phyloP scores from a whole-genome alignment of 2,329 filamentous ascomycete species.

The Sporothrix sp. region DNA sequence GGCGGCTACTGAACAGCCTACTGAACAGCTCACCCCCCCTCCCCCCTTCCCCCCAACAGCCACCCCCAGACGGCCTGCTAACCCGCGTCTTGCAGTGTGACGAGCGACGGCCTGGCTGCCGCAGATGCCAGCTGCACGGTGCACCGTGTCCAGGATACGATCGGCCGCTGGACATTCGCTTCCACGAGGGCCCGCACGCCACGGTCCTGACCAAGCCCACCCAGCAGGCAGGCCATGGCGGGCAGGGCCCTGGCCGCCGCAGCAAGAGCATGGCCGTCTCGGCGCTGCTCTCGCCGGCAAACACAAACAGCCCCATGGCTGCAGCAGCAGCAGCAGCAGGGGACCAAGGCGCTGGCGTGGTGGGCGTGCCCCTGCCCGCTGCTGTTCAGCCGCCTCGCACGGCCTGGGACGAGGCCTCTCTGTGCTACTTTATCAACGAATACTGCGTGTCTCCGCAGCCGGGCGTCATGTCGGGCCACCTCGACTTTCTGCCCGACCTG shows the following conservation, averaged over 20 bases:
- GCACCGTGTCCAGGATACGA: background rate
- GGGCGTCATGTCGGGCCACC: background rate
- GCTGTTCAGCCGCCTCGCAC: background rate
- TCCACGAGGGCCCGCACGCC: background rate
- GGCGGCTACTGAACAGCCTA: background rate
- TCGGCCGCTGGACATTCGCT: background rate
- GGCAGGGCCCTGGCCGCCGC: no score
- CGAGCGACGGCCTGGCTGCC: background rate
- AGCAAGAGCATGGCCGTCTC: no score
- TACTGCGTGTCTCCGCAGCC: background rate
- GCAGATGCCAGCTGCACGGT: background rate
- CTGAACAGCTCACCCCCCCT: background rate
- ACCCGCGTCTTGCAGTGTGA: background rate
- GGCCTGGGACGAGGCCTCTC: background rate
- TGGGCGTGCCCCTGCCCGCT: no score
- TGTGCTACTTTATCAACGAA: slow-evolving; percentile 1
- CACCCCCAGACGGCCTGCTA: no score
- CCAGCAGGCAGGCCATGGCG: no score
- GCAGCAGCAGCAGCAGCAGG: no score
- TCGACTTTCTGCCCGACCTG: slow-evolving; percentile 1
- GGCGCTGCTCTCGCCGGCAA: no score
- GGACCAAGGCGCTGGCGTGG: no score
- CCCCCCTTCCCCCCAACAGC: no score
- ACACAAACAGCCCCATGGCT: no score
- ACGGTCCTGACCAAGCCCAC: background rate